Conservation (phyloP, 352 stramenopile species). For the Blastocystis sp. region DNA sequence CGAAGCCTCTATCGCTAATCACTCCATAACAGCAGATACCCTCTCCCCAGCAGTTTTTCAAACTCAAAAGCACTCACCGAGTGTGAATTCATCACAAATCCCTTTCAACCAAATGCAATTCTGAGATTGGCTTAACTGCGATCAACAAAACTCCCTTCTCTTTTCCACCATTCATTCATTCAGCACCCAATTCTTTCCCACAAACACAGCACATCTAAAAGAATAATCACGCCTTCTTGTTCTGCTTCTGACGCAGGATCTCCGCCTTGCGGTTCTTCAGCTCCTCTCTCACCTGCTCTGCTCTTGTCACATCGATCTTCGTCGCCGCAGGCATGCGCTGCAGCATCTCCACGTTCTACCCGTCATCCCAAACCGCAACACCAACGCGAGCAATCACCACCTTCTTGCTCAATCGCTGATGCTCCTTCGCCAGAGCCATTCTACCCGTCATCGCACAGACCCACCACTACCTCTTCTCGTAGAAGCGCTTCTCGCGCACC, state of each 20-base stretch:
- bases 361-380: background rate
- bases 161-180: too few species aligned
- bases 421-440: conserved; percentile 60
- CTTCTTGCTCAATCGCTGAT: conserved; percentile 59
- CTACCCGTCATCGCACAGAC: background rate
- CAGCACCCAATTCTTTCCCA: too few species aligned
- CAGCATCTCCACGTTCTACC: conserved; percentile 63
- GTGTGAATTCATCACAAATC: too few species aligned
- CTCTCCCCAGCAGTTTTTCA: too few species aligned
- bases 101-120: too few species aligned
- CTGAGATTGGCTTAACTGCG: too few species aligned
- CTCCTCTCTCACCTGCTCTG: conserved; percentile 62
- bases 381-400: conserved; percentile 41
- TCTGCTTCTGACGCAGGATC: conserved; percentile 38
- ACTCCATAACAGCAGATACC: too few species aligned
- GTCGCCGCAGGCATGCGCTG: conserved; percentile 5
- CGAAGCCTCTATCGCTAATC: too few species aligned
- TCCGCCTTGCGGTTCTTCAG: conserved; percentile 50
- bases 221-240: background rate
- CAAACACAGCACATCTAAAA: too few species aligned
- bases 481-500: conserved; percentile 90
- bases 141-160: too few species aligned
- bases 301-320: conserved; percentile 25
- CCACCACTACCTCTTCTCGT: conserved; percentile 79
- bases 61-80: too few species aligned